Percentiles rank a stretch among this genome's conserved stretches.
Evolutionary conservation across 495 filamentous ascomycete species (phyloP).

Genomic region (Pyrenula aspistea): DNA sequence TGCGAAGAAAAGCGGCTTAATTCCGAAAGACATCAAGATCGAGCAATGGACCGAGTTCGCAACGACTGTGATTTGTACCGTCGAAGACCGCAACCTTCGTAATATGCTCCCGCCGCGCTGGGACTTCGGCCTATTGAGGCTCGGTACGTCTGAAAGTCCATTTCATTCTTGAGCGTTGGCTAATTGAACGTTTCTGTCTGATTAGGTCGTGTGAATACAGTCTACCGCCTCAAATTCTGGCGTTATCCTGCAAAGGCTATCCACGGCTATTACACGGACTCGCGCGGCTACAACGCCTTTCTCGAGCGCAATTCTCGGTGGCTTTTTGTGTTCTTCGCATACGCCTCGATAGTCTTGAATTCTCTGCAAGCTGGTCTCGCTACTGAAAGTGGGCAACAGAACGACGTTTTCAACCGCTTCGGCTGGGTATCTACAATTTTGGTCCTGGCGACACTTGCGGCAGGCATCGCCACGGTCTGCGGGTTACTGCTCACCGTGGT

Average conservation of each 20-base stretch:
- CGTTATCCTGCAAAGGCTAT: not conserved
- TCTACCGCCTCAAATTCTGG: not conserved
- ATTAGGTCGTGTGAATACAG: not conserved
- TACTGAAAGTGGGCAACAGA: not conserved
- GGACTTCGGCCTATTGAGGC: not conserved
- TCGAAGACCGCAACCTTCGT: not conserved
- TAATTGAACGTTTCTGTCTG: not conserved
- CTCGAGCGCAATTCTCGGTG: not conserved
- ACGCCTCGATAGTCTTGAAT: not conserved
- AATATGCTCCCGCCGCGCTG: not conserved
- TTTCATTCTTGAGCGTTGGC: not conserved
- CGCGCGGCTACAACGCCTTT: not conserved
- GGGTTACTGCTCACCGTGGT: not conserved
- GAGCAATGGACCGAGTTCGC: not conserved
- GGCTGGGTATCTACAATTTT: not conserved
- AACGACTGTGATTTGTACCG: not conserved
- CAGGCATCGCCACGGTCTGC: not conserved
- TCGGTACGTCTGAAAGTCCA: not conserved
- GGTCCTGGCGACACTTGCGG: not conserved
- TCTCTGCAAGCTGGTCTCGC: not conserved
- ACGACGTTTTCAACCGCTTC: not conserved
- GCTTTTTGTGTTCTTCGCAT: not conserved
- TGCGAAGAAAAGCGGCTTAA: constrained; percentile 18
- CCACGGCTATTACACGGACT: not conserved
- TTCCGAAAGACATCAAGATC: constrained; percentile 19